Percentiles rank a stretch among this genome's conserved stretches.
phyloP scores from a whole-genome alignment of 2,329 filamentous ascomycete species.

The Endoconidiophora laricicola region DNA sequence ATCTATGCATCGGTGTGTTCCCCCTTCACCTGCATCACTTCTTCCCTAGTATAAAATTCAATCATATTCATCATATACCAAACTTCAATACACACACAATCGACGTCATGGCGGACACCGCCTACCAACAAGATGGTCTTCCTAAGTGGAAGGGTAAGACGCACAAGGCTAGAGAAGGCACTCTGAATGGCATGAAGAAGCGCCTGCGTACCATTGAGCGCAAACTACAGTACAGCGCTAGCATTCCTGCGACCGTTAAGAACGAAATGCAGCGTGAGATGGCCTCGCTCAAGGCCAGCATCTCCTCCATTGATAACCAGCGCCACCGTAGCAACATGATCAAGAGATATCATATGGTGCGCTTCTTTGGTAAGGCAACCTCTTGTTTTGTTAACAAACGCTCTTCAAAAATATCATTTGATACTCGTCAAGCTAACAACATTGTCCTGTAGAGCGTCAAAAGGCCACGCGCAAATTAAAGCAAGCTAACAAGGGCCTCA shows the following conservation, averaged over 20 bases:
- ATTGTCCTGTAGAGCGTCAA: constrained; percentile 40
- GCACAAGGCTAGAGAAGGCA: constrained; percentile 28
- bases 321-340: constrained; percentile 55
- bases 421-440: no score
- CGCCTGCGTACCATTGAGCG: constrained; percentile 53
- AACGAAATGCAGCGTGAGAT: constrained; percentile 58
- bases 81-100: not conserved
- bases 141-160: constrained; percentile 22
- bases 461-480: constrained; percentile 54
- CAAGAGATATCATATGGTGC: constrained; percentile 63
- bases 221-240: constrained; percentile 40
- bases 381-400: constrained; percentile 5
- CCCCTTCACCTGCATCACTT: no score
- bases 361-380: constrained; percentile 54
- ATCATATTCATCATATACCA: not conserved
- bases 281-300: constrained; percentile 45
- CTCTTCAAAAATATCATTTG: no score
- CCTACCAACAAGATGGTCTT: not conserved
- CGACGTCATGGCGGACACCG: not conserved
- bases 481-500: constrained; percentile 40
- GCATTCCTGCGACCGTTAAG: constrained; percentile 50
- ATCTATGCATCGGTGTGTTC: no score
- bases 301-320: constrained; percentile 40
- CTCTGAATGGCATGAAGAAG: constrained; percentile 50
- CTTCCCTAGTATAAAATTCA: no score